Base-by-base conservation (phyloP, 352 stramenopile genomes). In the Blastocystis sp. region DNA sequence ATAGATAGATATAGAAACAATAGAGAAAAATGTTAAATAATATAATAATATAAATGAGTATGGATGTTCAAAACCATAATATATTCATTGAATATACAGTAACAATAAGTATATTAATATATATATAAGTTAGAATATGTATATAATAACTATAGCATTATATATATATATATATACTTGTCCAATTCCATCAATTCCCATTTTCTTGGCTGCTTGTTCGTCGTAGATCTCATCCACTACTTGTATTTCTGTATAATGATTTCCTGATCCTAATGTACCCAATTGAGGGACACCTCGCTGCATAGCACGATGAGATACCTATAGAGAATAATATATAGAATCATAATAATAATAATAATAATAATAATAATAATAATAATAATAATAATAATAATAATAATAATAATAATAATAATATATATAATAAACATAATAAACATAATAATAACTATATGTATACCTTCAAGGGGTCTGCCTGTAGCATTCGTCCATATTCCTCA, bases 241-340 rank as follows among this genome's bases (percentile, higher is more conserved):
- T 58, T 87, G 79, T 42, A 84, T 80, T 64, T 87, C 79, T 24
- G 71, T 73, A 57, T 86, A 86, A 67, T 88, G 80, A 68, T 88
- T 88, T 0, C 80, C 80, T 1, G 72, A 76, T 9, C 80, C 80
- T 18, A 88, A 68, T 4, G 80, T 86, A 11, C 78, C 80, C 31
- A 88, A 49, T 68, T 88, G 80, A 13, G 77, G 77, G 23, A 83
- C 46, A 0, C 77, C 77, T 28, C 78, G 64, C 58, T 81, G 79
- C 57, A 84, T 83, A 1, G 77, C 77, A 52, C 75, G 70, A 36
- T 30, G 35, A 37, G 55, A 70, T 1, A 57, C n/a, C n/a, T n/a
- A n/a, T n/a, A n/a, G n/a, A n/a, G n/a, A n/a, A n/a, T n/a, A n/a
- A n/a, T n/a, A n/a, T n/a, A n/a, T n/a, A 18, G 33, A 39, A 18